phyloP scores from a whole-genome alignment of 345 rosid genomes.

The Eucalyptus caleyi region DNA sequence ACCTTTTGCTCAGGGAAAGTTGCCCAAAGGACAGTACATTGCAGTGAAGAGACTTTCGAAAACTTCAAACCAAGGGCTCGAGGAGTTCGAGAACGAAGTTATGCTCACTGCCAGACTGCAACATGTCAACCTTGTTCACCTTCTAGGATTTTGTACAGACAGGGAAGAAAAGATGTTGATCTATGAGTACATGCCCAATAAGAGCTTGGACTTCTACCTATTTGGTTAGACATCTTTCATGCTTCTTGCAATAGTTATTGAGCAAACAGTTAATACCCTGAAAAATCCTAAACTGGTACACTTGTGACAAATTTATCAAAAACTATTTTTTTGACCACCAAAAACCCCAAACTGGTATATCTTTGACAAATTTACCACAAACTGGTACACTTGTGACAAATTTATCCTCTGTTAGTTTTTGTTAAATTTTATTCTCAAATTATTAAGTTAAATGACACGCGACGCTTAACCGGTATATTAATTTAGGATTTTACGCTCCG shows the following conservation, averaged over 20 bases:
- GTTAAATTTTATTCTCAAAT: too few species aligned
- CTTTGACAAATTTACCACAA: too few species aligned
- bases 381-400: too few species aligned
- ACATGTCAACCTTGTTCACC: constrained; percentile 20
- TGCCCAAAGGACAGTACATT: constrained; percentile 13
- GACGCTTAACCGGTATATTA: too few species aligned
- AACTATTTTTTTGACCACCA: too few species aligned
- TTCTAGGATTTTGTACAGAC: constrained; percentile 19
- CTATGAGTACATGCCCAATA: constrained; percentile 22
- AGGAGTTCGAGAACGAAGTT: constrained; percentile 27
- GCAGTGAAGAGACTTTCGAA: constrained; percentile 33
- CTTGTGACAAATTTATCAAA: too few species aligned
- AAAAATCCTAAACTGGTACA: too few species aligned
- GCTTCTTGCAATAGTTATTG: background rate
- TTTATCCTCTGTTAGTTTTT: too few species aligned
- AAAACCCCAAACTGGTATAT: too few species aligned
- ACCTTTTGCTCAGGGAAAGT: constrained; percentile 3
- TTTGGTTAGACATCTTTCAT: constrained; percentile 1
- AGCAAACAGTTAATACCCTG: background rate
- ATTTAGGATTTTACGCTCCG: too few species aligned
- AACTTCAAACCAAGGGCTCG: constrained; percentile 22
- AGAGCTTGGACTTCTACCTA: constrained; percentile 19
- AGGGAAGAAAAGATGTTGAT: constrained; percentile 24
- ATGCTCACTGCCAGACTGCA: constrained; percentile 22
- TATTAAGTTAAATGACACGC: too few species aligned